Percentiles rank a stretch among this genome's conserved stretches.
Evolutionary conservation across 208 protist species (phyloP).

Genomic region (Trypanosoma rangeli): DNA sequence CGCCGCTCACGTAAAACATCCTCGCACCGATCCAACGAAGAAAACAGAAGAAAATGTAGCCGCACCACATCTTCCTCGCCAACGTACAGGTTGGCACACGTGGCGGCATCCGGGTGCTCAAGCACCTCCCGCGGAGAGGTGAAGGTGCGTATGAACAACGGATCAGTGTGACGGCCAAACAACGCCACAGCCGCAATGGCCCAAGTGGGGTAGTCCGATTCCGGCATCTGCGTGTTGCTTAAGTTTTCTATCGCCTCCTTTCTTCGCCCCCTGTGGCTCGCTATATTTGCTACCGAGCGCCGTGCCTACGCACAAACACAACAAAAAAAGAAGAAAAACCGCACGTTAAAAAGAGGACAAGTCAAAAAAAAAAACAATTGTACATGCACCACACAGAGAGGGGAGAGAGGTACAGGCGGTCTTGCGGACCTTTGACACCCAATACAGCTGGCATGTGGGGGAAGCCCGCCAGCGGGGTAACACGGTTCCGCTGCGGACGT

Average conservation of each 20-base stretch:
- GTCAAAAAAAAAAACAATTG: slow-evolving; percentile 12
- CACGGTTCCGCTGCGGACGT: slow-evolving; percentile 50
- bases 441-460: slow-evolving; percentile 40
- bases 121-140: slow-evolving; percentile 56
- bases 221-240: not conserved
- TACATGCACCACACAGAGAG: slow-evolving; percentile 8
- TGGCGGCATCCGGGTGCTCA: slow-evolving; percentile 38
- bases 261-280: not conserved
- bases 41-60: slow-evolving; percentile 79
- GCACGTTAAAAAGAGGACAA: not conserved
- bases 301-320: not conserved
- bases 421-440: slow-evolving; percentile 79
- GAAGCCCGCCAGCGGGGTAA: slow-evolving; percentile 47
- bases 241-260: not conserved
- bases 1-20: slow-evolving; percentile 39
- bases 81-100: slow-evolving; percentile 72
- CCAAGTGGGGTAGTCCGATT: slow-evolving; percentile 49
- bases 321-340: slow-evolving; percentile 1
- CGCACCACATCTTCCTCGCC: slow-evolving; percentile 70
- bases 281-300: not conserved
- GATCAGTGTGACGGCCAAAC: slow-evolving; percentile 48
- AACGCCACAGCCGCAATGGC: slow-evolving; percentile 73
- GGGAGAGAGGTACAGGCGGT: slow-evolving; percentile 9
- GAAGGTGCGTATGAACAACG: slow-evolving; percentile 71
- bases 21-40: slow-evolving; percentile 74